A percentile compares a stretch with the other conserved stretches of the same genome.
These are phyloP conservation scores for Chenopodium quinoa DNA, from an alignment of 148 eudicot genomes.

Conservation along the genomic window DNA sequence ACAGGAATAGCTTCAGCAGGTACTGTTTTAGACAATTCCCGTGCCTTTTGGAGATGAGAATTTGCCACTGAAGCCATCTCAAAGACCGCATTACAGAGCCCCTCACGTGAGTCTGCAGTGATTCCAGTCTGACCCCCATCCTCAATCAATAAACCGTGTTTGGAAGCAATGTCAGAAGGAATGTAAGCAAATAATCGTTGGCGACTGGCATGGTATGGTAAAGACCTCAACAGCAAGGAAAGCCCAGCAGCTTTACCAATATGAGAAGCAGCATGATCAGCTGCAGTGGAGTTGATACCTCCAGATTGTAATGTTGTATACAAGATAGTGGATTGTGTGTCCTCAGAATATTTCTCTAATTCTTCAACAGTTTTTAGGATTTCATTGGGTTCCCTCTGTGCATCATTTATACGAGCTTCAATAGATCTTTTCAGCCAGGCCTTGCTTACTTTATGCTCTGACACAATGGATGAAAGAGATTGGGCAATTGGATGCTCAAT, in stretches of 20 bases:
- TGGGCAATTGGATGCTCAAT: conserved; percentile 89
- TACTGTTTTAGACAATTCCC: conserved; percentile 58
- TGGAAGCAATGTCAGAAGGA: conserved; percentile 67
- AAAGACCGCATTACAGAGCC: conserved; percentile 64
- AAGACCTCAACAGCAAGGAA: conserved; percentile 66
- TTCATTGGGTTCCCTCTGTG: conserved; percentile 59
- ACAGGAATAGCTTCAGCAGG: conserved; percentile 73
- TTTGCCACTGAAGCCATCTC: conserved; percentile 92
- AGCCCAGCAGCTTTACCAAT: conserved; percentile 92
- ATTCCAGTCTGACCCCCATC: conserved; percentile 47
- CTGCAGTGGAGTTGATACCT: conserved; percentile 73
- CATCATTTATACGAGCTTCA: conserved; percentile 86
- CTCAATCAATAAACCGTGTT: conserved; percentile 55
- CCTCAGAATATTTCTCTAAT: conserved; percentile 76
- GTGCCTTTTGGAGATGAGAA: conserved; percentile 78
- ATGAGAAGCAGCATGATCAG: conserved; percentile 98
- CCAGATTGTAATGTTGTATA: conserved; percentile 83
- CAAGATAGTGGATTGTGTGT: conserved; percentile 74
- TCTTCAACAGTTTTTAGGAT: conserved; percentile 55
- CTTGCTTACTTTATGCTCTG: conserved; percentile 68
- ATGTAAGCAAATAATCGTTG: conserved; percentile 63
- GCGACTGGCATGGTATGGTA: conserved; percentile 76
- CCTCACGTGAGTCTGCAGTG: conserved; percentile 57
- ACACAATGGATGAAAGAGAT: conserved; percentile 62
- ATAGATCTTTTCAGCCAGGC: conserved; percentile 81